These are phyloP conservation scores for Haematococcus lacustris DNA, from an alignment of 139 green algal genomes.

Conservation along the genomic window DNA sequence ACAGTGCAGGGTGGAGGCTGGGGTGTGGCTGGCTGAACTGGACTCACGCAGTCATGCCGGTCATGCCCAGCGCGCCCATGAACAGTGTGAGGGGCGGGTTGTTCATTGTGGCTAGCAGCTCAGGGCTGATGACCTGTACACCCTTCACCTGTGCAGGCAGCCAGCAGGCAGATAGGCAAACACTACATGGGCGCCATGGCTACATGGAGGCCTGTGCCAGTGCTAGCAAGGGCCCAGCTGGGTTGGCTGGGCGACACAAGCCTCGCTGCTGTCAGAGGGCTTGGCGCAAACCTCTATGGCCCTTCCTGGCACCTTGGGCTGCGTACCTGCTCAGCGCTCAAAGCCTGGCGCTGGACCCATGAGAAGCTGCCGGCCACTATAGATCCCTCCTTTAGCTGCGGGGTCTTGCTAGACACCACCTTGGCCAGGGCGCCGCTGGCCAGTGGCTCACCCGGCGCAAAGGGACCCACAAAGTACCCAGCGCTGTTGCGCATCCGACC, in stretches of 20 bases:
- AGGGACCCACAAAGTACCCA: slow-evolving; percentile 2
- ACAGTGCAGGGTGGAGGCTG: slow-evolving; percentile 4
- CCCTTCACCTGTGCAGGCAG: too few species aligned
- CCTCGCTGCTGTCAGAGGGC: too few species aligned
- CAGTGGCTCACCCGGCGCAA: background rate
- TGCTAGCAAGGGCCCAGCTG: too few species aligned
- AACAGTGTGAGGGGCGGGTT: background rate
- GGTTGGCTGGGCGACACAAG: too few species aligned
- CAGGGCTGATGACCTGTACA: too few species aligned
- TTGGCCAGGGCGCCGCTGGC: background rate
- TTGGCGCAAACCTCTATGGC: background rate
- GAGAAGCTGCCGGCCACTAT: background rate
- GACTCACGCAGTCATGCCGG: slow-evolving; percentile 10
- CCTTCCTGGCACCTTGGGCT: background rate
- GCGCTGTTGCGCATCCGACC: background rate
- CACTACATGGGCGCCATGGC: too few species aligned
- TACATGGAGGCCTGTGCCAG: too few species aligned
- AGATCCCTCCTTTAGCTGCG: background rate
- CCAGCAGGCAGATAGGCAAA: too few species aligned
- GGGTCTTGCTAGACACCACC: background rate
- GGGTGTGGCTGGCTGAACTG: too few species aligned
- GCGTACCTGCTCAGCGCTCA: background rate
- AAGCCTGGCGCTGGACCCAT: background rate
- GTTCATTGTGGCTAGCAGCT: background rate
- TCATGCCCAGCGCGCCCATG: background rate